phyloP scores from a whole-genome alignment of 2,329 filamentous ascomycete species.

The Fusarium hainanense region DNA sequence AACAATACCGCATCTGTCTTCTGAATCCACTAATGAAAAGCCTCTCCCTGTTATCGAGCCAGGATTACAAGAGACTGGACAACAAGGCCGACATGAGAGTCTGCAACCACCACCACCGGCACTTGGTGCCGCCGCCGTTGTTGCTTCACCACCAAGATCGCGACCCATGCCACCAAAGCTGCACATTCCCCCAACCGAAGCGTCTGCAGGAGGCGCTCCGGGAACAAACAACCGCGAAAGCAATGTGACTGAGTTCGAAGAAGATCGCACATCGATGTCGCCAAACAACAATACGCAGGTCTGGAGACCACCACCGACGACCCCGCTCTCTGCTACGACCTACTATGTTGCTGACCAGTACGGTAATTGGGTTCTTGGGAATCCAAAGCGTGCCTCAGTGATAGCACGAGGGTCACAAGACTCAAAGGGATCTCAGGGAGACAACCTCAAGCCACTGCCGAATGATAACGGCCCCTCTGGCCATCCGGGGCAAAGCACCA shows the following conservation, averaged over 20 bases:
- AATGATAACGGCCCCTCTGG: constrained; percentile 28
- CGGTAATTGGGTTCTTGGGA: constrained; percentile 65
- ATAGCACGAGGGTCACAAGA: constrained; percentile 41
- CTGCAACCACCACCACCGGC: constrained; percentile 26
- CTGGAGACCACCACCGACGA: constrained; percentile 62
- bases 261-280: constrained; percentile 55
- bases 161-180: constrained; percentile 45
- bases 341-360: constrained; percentile 64
- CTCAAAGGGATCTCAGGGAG: constrained; percentile 23
- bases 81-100: constrained; percentile 5
- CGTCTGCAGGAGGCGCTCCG: constrained; percentile 1
- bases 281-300: constrained; percentile 55
- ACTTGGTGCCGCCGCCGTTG: constrained; percentile 15
- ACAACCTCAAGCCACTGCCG: constrained; percentile 33
- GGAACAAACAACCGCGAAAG: constrained; percentile 52
- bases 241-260: constrained; percentile 64
- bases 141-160: constrained; percentile 27
- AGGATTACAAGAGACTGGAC: constrained; percentile 18
- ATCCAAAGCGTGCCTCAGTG: constrained; percentile 47
- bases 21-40: constrained; percentile 30
- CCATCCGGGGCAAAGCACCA: constrained; percentile 3
- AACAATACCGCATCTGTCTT: constrained; percentile 50
- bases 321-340: constrained; percentile 58
- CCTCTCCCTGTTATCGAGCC: constrained; percentile 27
- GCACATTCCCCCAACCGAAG: constrained; percentile 42